A percentile compares a stretch with the other conserved stretches of the same genome.
phyloP scores from a whole-genome alignment of 106 monocot species.

The Allium sativum region DNA sequence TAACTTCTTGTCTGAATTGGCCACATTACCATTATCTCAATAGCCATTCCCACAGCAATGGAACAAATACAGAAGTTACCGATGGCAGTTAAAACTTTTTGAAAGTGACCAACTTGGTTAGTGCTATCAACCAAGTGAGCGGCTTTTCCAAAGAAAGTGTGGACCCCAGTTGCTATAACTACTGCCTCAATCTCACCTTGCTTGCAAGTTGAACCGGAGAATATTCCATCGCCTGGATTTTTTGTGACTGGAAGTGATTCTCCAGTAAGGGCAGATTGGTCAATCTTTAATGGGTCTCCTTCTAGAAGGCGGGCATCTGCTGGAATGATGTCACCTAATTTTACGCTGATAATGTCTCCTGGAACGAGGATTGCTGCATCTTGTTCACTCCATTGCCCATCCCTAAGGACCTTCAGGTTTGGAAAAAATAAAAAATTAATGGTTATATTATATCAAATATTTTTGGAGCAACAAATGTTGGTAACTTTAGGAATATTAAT shows the following conservation, averaged over 20 bases:
- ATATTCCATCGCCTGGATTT: conserved; percentile 56
- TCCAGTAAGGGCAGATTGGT: conserved; percentile 72
- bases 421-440: background rate
- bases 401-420: conserved; percentile 48
- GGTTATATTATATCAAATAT: background rate
- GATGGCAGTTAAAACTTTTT: conserved; percentile 67
- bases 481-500: no score
- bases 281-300: conserved; percentile 70
- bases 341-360: conserved; percentile 68
- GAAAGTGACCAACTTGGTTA: conserved; percentile 63
- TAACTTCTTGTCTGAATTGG: conserved; percentile 54
- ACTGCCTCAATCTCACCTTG: conserved; percentile 77
- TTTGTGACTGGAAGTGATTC: conserved; percentile 69
- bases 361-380: conserved; percentile 66
- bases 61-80: conserved; percentile 79
- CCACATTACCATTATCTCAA: conserved; percentile 63
- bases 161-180: conserved; percentile 71
- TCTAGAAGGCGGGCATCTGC: conserved; percentile 76
- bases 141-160: conserved; percentile 79
- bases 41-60: conserved; percentile 51
- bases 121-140: conserved; percentile 76
- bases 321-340: conserved; percentile 65
- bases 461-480: background rate
- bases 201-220: conserved; percentile 75
- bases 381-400: conserved; percentile 54